Base-by-base conservation (phyloP, 331 rosid genomes). In the Erythrophleum ivorense region DNA sequence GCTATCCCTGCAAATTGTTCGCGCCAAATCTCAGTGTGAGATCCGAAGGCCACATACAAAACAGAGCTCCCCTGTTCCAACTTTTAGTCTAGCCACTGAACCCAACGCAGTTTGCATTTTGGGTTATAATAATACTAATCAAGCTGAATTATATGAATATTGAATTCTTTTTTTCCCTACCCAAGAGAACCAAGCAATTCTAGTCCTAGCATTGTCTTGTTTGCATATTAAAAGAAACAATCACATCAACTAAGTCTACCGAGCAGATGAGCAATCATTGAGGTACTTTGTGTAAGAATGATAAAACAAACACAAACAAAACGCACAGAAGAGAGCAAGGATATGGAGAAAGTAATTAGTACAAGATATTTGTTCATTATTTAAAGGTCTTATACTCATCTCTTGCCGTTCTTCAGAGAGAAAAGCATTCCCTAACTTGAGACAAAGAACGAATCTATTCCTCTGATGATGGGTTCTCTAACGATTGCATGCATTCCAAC, bases 41-140 rank as follows among this genome's bases (percentile, higher is more conserved):
- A 75, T 12, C 94, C 94, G 15, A 92, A 92, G 2, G 94, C 97
- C 9, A 87, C 83, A 21, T 90, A 90, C 15, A 88, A 10, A 33
- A 92, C 92, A 0, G 58, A 12, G 0, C 72, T 6, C 38, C 77
- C 83, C 21, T 87, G 65, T 9, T 66, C 73, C 1, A 24, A 49
- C 85, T 71, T 91, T 3, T 78, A 36, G 59, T 90, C 91, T 1
- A 92, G 83, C 97, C 94, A 92, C 55, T 34, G 50, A 24, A 83
- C 7, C 91, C 91, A 87, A 0, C 1, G 1, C 1, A 87, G 82
- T 54, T 81, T 63, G 38, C 10, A 21, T 41, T 50, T 19, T 5
- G 75, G 11, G 11, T 43, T 73, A 0, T 11, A 0, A n/a, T 34
- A 3, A 3, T 33, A 3, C 46, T 46, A 48, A 48, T 43, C 46